Conservation (phyloP, 805 yeast genomes). For the Priceomyces haplophilus region DNA sequence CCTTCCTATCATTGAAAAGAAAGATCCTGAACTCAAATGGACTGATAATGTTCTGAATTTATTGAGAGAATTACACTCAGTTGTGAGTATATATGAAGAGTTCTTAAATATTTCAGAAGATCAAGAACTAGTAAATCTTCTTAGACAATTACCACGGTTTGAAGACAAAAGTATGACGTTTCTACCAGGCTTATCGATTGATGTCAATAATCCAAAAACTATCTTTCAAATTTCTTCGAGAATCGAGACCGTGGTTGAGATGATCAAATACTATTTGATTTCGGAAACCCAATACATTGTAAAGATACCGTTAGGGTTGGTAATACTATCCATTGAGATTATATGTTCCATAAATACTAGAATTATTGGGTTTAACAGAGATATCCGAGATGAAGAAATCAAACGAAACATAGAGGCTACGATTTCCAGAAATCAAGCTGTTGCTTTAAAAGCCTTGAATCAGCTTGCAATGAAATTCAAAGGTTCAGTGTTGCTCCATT, state of each 20-base stretch:
- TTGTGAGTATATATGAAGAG: constrained; percentile 54
- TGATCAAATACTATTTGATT: constrained; percentile 38
- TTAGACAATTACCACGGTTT: constrained; percentile 32
- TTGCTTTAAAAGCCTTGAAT: constrained; percentile 44
- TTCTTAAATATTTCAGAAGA: constrained; percentile 59
- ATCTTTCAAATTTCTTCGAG: constrained; percentile 52
- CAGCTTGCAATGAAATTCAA: constrained; percentile 32
- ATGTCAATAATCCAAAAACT: constrained; percentile 53
- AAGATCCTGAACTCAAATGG: constrained; percentile 47
- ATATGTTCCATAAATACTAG: constrained; percentile 53
- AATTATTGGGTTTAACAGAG: constrained; percentile 55
- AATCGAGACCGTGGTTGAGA: constrained; percentile 42
- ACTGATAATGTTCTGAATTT: constrained; percentile 44
- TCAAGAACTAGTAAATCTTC: constrained; percentile 39
- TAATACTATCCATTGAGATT: constrained; percentile 52
- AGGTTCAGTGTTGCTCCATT: constrained; percentile 45
- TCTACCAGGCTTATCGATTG: constrained; percentile 54
- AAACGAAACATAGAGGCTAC: constrained; percentile 44
- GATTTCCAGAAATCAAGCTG: constrained; percentile 41
- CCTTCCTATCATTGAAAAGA: constrained; percentile 55
- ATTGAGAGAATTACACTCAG: constrained; percentile 52
- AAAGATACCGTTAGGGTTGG: constrained; percentile 60
- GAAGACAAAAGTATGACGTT: constrained; percentile 19
- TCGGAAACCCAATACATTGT: constrained; percentile 55
- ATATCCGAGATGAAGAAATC: constrained; percentile 53